Percentiles rank a stretch among this genome's conserved stretches.
phyloP scores from a whole-genome alignment of 192 early-diverging fungal species.

The Umbelopsis isabellina region DNA sequence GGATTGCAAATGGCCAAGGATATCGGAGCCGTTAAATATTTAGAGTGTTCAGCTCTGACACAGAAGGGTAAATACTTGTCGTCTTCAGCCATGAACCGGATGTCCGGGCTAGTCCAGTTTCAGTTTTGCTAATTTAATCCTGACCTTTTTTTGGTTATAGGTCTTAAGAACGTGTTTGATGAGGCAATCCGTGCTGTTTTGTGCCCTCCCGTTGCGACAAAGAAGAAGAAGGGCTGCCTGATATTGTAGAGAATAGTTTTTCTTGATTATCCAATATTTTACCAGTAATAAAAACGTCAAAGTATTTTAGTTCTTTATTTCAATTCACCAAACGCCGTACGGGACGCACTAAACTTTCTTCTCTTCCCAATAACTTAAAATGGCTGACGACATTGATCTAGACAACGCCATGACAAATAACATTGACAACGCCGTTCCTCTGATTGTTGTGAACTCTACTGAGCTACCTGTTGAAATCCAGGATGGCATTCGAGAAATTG shows the following conservation, averaged over 20 bases:
- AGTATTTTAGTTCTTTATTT: constrained; percentile 11
- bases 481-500: constrained; percentile 35
- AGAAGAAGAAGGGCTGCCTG: constrained; percentile 64
- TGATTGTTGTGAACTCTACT: constrained; percentile 25
- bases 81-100: neutral
- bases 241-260: constrained; percentile 56
- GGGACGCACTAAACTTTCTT: neutral
- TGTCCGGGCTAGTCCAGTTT: neutral
- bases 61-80: constrained; percentile 64
- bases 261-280: constrained; percentile 21
- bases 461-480: constrained; percentile 35
- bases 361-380: neutral
- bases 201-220: constrained; percentile 53
- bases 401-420: constrained; percentile 4
- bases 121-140: neutral
- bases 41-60: constrained; percentile 91
- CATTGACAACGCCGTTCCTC: constrained; percentile 4
- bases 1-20: constrained; percentile 80
- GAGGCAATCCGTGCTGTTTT: constrained; percentile 89
- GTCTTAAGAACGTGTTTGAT: constrained; percentile 91
- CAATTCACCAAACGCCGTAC: neutral
- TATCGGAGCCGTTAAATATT: constrained; percentile 80
- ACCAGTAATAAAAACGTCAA: constrained; percentile 9
- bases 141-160: neutral
- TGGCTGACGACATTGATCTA: constrained; percentile 8